Evolutionary conservation across 2,329 filamentous ascomycete species (phyloP), one percentile per base, ranked within the genome.

Genomic region (Fusarium aywerte): DNA sequence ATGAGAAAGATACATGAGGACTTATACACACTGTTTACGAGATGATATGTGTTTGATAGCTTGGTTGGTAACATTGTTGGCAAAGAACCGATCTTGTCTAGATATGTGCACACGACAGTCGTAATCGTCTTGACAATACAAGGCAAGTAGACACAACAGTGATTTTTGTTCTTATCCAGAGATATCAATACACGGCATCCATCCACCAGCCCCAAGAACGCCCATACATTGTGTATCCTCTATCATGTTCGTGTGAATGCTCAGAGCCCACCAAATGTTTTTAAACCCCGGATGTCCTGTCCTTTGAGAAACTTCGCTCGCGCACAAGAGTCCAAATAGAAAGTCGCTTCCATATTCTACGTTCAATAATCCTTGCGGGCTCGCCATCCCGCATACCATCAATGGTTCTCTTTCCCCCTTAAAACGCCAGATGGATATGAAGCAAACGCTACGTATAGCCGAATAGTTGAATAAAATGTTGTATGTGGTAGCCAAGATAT

Each of bases 351-450:
- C 64, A 59, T 68, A 60, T 49, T 48, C 55, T 65, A 64, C 65
- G 62, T 53, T 49, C 38, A 48, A 45, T 52, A 44, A 43, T 39
- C 40, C 18, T 54, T 36, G 60, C 38, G 21, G 45, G 35, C 32
- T 65, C 35, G 54, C 60, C 65, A 68, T 68, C 54, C 58, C 51
- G 44, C 62, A 38, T 61, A 65, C 42, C 39, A 54, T 38, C 35
- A 48, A 38, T 45, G 42, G 32, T 49, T 51, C 39, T 60, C 64
- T 63, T 61, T 56, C 68, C 65, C 49, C 32, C 23, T 38, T 11
- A 36, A 72, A 72, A 71, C 70, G 68, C 70, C 70, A 21, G 35
- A 60, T 42, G 51, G 40, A 49, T 54, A 70, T 61, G 47, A 56
- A 50, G 58, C 64, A 56, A 65, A 62, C 60, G 67, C 61, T 58